Percentiles rank a stretch among this genome's conserved stretches.
Evolutionary conservation across 331 rosid genomes (phyloP).

Genomic region (Spiraea crenata): DNA sequence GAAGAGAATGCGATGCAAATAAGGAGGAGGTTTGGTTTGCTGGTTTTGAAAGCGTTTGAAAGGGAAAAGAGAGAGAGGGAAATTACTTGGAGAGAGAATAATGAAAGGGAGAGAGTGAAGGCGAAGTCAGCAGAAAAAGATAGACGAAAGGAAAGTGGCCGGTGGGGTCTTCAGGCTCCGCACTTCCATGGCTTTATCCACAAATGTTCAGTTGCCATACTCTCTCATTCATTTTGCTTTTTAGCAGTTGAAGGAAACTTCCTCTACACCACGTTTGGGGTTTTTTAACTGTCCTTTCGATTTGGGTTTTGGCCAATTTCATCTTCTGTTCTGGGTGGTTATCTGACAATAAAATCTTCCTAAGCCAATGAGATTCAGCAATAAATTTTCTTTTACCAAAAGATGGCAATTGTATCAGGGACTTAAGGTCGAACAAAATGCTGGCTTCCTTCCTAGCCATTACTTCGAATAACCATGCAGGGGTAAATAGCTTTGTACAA

Average conservation of each 20-base stretch:
- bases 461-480: no score
- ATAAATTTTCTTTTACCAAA: no score
- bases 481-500: no score
- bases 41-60: conserved; percentile 32
- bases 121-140: conserved; percentile 4
- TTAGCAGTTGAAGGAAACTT: conserved; percentile 3
- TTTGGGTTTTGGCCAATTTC: neutral
- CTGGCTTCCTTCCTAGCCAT: no score
- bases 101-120: conserved; percentile 20
- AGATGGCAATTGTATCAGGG: no score
- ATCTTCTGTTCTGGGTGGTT: neutral
- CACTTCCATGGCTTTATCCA: conserved; percentile 1
- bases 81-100: conserved; percentile 14
- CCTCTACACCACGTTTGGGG: neutral
- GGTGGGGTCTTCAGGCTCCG: neutral
- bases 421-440: no score
- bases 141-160: neutral
- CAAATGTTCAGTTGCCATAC: neutral
- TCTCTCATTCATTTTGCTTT: no score
- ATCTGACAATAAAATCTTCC: no score
- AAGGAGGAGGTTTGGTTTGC: conserved; percentile 12
- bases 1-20: conserved; percentile 8
- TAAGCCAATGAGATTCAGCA: no score
- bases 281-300: neutral
- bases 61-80: conserved; percentile 27